Conservation (phyloP, 1,139 yeast genomes). For the Candida dubliniensis region DNA sequence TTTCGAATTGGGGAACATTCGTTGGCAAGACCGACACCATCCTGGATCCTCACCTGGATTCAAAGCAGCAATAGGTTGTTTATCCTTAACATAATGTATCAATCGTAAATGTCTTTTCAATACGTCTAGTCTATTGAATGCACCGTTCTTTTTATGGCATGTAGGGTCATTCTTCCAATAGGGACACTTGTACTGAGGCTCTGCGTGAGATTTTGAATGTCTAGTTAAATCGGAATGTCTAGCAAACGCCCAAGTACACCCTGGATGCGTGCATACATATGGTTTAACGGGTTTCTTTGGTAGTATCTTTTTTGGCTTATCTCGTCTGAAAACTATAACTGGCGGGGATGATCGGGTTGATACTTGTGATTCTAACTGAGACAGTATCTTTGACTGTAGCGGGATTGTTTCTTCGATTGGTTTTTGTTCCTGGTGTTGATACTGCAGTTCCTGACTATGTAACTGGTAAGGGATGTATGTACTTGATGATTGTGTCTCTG, state of each 20-base stretch:
- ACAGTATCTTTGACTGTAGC: neutral
- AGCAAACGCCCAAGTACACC: conserved; percentile 68
- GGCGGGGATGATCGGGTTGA: conserved; percentile 1
- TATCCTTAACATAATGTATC: conserved; percentile 62
- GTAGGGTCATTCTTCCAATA: conserved; percentile 66
- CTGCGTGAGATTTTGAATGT: conserved; percentile 62
- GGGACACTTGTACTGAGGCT: conserved; percentile 70
- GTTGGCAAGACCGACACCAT: conserved; percentile 64
- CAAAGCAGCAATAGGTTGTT: conserved; percentile 21
- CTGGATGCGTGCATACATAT: conserved; percentile 51
- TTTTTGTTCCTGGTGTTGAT: neutral
- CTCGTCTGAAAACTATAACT: conserved; percentile 2
- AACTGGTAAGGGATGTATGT: conserved; percentile 1
- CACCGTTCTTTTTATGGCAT: conserved; percentile 72
- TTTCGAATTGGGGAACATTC: conserved; percentile 56
- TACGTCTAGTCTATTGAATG: conserved; percentile 69
- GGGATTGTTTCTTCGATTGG: neutral
- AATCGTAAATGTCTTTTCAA: conserved; percentile 65
- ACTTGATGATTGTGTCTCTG: neutral
- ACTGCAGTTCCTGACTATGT: neutral
- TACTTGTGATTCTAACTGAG: neutral
- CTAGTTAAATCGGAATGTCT: conserved; percentile 67
- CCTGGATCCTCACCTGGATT: conserved; percentile 50
- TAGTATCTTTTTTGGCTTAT: conserved; percentile 1
- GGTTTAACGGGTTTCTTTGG: conserved; percentile 10